phyloP scores from a whole-genome alignment of 768 basidiomycete genomes.

The Lentinula aciculospora region DNA sequence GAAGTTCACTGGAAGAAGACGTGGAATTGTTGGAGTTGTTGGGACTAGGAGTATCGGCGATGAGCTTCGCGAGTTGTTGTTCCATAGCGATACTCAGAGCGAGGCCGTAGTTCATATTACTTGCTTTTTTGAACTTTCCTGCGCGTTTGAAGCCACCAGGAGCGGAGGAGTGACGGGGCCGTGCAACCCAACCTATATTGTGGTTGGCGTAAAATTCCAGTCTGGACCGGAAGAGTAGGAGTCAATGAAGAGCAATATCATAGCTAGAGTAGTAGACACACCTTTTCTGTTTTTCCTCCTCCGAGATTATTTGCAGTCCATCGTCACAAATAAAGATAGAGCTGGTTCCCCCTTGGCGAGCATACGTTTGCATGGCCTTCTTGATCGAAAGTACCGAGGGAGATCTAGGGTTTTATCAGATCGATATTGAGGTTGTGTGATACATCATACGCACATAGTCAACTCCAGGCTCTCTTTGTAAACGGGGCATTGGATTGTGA shows the following conservation, averaged over 20 bases:
- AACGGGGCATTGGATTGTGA: conserved; percentile 80
- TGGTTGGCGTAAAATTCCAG: conserved; percentile 74
- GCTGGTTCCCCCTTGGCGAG: conserved; percentile 77
- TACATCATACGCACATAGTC: conserved; percentile 47
- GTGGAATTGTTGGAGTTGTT: background rate
- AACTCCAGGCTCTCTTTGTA: conserved; percentile 78
- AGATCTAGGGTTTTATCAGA: conserved; percentile 29
- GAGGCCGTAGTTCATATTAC: conserved; percentile 78
- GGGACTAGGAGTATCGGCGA: conserved; percentile 11
- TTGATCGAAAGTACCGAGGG: conserved; percentile 78
- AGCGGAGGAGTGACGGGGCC: conserved; percentile 63
- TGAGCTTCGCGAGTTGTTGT: conserved; percentile 42
- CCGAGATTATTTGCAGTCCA: conserved; percentile 65
- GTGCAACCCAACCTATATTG: conserved; percentile 65
- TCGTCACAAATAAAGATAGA: conserved; percentile 83
- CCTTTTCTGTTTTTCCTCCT: conserved; percentile 58
- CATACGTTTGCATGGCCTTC: conserved; percentile 84
- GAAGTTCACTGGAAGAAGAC: conserved; percentile 16
- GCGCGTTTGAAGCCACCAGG: conserved; percentile 90
- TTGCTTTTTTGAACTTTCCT: conserved; percentile 86
- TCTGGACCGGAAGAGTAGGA: background rate
- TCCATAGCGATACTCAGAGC: conserved; percentile 59
- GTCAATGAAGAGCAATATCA: background rate
- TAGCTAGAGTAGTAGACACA: background rate
- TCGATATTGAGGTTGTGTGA: background rate